Conservation (phyloP, 192 early-diverging fungal genomes). For the Tieghemiomyces parasiticus region DNA sequence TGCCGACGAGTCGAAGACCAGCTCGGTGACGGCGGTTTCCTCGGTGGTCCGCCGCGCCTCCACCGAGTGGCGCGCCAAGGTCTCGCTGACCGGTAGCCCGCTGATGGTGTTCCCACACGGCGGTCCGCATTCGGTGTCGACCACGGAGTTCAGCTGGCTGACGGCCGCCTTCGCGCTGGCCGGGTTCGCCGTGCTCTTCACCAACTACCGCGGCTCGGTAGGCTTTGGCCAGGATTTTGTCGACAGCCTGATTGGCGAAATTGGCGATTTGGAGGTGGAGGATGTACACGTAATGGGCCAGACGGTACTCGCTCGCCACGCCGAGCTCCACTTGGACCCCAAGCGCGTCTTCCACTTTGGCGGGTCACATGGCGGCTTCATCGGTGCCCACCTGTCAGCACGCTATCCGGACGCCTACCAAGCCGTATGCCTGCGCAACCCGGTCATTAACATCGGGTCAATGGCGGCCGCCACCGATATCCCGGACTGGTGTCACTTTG, state of each 20-base stretch:
- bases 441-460: slow-evolving; percentile 48
- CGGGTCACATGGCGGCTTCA: slow-evolving; percentile 60
- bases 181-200: slow-evolving; percentile 45
- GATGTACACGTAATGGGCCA: slow-evolving; percentile 36
- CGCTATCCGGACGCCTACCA: slow-evolving; percentile 42
- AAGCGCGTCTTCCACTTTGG: slow-evolving; percentile 41
- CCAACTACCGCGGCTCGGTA: slow-evolving; percentile 66
- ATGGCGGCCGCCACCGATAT: slow-evolving; percentile 47
- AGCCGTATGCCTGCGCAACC: slow-evolving; percentile 51
- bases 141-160: slow-evolving; percentile 32
- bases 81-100: slow-evolving; percentile 15
- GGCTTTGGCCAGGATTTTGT: slow-evolving; percentile 64
- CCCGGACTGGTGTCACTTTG: slow-evolving; percentile 57
- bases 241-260: slow-evolving; percentile 39
- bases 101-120: slow-evolving; percentile 67
- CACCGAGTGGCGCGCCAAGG: slow-evolving; percentile 8
- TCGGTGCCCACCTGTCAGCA: slow-evolving; percentile 37
- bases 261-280: slow-evolving; percentile 49
- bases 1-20: no score
- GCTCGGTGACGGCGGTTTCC: no score
- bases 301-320: slow-evolving; percentile 19
- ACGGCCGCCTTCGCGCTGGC: slow-evolving; percentile 31
- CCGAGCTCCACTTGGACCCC: slow-evolving; percentile 25
- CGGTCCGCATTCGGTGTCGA: slow-evolving; percentile 48
- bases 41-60: slow-evolving; percentile 6